These are phyloP conservation scores for Cymodocea nodosa DNA, from an alignment of 116 monocot genomes.

Conservation along the genomic window DNA sequence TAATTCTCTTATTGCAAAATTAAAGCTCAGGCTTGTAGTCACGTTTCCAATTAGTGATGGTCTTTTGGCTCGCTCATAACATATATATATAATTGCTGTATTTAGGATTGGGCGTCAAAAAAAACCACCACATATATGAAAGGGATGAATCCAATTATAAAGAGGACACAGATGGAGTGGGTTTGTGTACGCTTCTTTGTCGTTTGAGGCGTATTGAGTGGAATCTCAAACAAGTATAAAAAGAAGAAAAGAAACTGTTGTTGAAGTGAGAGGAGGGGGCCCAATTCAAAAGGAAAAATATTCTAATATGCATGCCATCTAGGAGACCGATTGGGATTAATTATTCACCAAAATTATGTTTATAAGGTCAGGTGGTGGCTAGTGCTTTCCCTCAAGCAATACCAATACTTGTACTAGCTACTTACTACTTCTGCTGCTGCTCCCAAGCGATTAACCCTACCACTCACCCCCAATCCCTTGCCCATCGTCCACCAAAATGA, in stretches of 20 bases:
- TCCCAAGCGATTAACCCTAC: neutral
- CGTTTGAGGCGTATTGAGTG: conserved; percentile 15
- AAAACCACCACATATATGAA: too few relatives aligned
- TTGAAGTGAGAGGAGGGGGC: conserved; percentile 17
- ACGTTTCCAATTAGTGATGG: too few relatives aligned
- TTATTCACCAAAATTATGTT: conserved; percentile 10
- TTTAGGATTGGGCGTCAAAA: too few relatives aligned
- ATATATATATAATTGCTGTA: too few relatives aligned
- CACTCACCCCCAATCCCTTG: neutral
- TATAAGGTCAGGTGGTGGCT: conserved; percentile 12
- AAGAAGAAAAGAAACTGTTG: conserved; percentile 8
- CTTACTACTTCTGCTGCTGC: too few relatives aligned
- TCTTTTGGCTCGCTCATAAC: too few relatives aligned
- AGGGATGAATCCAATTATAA: conserved; percentile 3
- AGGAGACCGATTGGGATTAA: conserved; percentile 23
- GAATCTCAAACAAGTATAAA: conserved; percentile 14
- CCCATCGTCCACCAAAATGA: conserved; percentile 13
- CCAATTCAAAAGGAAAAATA: conserved; percentile 9
- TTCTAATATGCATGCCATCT: conserved; percentile 29
- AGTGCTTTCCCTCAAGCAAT: conserved; percentile 1
- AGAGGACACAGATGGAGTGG: conserved; percentile 15
- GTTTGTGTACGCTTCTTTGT: neutral
- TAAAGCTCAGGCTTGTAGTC: too few relatives aligned
- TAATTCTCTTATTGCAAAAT: too few relatives aligned
- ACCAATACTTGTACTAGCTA: too few relatives aligned